These are phyloP conservation scores for Fraxinus ornus DNA, from an alignment of 305 asterid species.

Conservation along the genomic window DNA sequence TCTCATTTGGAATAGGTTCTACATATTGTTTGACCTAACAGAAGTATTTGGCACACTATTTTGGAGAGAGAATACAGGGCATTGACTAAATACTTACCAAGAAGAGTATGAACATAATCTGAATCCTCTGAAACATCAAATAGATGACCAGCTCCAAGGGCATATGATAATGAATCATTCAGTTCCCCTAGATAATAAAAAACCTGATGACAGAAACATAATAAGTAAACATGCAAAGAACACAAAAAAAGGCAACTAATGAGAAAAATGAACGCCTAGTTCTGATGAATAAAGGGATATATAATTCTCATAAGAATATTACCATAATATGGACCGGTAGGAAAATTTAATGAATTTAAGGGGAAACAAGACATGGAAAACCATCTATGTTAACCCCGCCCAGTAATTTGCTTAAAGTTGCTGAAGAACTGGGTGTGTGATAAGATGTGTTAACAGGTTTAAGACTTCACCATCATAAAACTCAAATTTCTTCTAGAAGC, in stretches of 20 bases:
- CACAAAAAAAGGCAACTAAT: not conserved
- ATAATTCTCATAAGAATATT: not conserved
- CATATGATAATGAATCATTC: slow-evolving; percentile 80
- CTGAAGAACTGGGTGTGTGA: not conserved
- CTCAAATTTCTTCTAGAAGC: not conserved
- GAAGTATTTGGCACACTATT: not conserved
- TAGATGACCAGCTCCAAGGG: slow-evolving; percentile 90
- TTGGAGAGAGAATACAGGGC: not conserved
- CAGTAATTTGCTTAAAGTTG: not conserved
- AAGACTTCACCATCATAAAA: not conserved
- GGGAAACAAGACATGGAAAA: not conserved
- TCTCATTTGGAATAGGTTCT: not conserved
- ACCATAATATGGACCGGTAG: not conserved
- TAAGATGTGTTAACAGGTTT: not conserved
- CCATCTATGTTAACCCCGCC: not conserved
- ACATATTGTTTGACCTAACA: not conserved
- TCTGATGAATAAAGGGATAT: not conserved
- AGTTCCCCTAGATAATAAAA: slow-evolving; percentile 90
- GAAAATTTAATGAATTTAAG: not conserved
- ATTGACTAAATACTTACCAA: slow-evolving; percentile 45
- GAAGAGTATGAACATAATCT: slow-evolving; percentile 89
- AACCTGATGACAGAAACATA: slow-evolving; percentile 50
- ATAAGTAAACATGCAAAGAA: not conserved
- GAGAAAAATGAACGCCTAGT: not conserved
- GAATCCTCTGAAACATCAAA: slow-evolving; percentile 92